Base-by-base conservation (phyloP, 1,284 basidiomycete species). In the Gymnopus androsaceus region DNA sequence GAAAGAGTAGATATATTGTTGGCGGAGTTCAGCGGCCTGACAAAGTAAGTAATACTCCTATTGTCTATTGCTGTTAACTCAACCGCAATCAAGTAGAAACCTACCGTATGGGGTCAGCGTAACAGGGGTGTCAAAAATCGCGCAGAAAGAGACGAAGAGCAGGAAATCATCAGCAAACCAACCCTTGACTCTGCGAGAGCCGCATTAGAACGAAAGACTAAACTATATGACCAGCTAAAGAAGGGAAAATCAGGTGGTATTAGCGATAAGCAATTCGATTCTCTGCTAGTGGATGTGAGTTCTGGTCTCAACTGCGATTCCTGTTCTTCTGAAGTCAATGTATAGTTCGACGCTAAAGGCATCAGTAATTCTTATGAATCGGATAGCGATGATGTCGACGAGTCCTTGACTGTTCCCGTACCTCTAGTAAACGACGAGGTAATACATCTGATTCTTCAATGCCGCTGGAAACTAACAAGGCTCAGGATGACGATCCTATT, bases 211-310 rank as follows among this genome's bases (percentile, higher is more conserved):
- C 79, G 85, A 45, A 97, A 97, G 69, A 87, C 92, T 4, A 81
- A 81, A 67, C 84, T 89, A 56, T 97, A 97, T 65, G 88, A 93
- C 4, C 87, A 92, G 65, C 70, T 96, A 31, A 73, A 78, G 63
- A 85, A 84, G 59, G 95, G 95, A 6, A 90, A 92, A 70, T 85
- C 83, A 7, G 92, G 85, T 0, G 92, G 92, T 0, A 64, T 96
- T 64, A 85, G 69, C 27, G 90, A 95, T 51, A 84, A 83, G 59
- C 90, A 96, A 66, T 85, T 85, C 57, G 85, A 85, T 42, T 77
- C 82, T 19, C 72, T 92, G 9, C 74, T 94, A 50, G 90, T 98
- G 4, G 94, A 98, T 70, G 95, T 94, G 71, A 69, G 90, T 68
- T n/a, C 23, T 42, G 50, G 40, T 42, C 25, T 33, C 21, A 12